Percentiles rank a stretch among this genome's conserved stretches.
These are phyloP conservation scores for Globisporangium lucens DNA, from an alignment of 352 stramenopile species.

Conservation along the genomic window DNA sequence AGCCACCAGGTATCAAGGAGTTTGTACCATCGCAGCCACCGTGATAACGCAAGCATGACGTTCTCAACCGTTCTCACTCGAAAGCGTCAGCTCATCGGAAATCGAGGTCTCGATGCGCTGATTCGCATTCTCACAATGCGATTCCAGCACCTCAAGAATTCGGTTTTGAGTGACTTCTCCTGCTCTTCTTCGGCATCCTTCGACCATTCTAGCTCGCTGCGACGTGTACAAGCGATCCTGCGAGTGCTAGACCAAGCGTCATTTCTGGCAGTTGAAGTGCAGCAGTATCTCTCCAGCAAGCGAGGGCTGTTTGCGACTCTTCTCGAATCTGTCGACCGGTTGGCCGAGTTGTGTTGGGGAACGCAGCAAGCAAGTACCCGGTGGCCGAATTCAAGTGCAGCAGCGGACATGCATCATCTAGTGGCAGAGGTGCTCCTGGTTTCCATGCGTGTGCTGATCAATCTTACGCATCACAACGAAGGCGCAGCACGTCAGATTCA, in stretches of 20 bases:
- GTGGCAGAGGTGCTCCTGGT: conserved; percentile 43
- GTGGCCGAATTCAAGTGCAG: conserved; percentile 16
- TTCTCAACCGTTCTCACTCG: conserved; percentile 29
- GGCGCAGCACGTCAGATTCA: conserved; percentile 42
- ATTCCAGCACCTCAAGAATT: conserved; percentile 12
- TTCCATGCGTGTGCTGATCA: conserved; percentile 63
- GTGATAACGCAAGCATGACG: conserved; percentile 15
- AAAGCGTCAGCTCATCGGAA: conserved; percentile 41
- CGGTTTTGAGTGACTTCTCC: neutral
- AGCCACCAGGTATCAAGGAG: conserved; percentile 7
- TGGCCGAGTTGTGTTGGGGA: conserved; percentile 41
- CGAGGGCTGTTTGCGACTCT: conserved; percentile 34
- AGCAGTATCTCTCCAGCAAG: conserved; percentile 42
- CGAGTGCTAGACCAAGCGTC: conserved; percentile 67
- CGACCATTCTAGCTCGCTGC: conserved; percentile 24
- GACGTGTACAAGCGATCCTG: conserved; percentile 40
- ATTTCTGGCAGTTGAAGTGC: conserved; percentile 46
- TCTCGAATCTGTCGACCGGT: conserved; percentile 30
- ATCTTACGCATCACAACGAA: conserved; percentile 73
- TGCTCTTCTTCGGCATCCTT: conserved; percentile 12
- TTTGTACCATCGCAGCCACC: neutral
- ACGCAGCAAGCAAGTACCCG: conserved; percentile 6
- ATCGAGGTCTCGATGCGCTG: conserved; percentile 35
- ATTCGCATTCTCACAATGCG: conserved; percentile 14
- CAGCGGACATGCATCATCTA: conserved; percentile 24